Conservation (phyloP, 768 basidiomycete genomes). For the Phanerochaete carnosa region DNA sequence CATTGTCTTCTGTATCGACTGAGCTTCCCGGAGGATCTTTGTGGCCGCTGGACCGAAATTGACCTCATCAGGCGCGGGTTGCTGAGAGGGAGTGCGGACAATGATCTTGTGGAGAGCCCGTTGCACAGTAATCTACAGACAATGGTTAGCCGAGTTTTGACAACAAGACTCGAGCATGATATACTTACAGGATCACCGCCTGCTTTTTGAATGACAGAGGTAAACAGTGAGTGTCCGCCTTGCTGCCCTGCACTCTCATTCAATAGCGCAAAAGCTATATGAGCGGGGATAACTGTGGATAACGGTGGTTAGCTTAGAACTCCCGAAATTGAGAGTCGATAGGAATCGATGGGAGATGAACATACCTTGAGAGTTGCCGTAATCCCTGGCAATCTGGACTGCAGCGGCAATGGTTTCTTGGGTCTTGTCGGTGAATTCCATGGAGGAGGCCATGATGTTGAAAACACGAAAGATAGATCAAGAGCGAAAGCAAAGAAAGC, state of each 20-base stretch:
- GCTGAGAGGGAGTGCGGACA: conserved; percentile 79
- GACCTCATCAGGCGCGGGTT: conserved; percentile 82
- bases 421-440: conserved; percentile 87
- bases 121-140: conserved; percentile 49
- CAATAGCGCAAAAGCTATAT: conserved; percentile 78
- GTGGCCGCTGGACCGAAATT: conserved; percentile 52
- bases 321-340: background rate
- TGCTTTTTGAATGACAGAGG: conserved; percentile 73
- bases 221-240: conserved; percentile 57
- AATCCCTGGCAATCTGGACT: conserved; percentile 79
- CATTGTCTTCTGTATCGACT: conserved; percentile 76
- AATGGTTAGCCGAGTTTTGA: conserved; percentile 1
- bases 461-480: conserved; percentile 12
- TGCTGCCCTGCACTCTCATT: conserved; percentile 53
- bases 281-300: conserved; percentile 69
- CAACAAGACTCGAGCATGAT: background rate
- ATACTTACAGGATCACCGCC: conserved; percentile 78
- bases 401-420: conserved; percentile 66
- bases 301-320: conserved; percentile 4
- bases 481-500: conserved; percentile 1
- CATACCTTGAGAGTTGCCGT: conserved; percentile 77
- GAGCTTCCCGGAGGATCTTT: conserved; percentile 73
- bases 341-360: too few relatives aligned
- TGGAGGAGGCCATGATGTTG: conserved; percentile 45
- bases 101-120: conserved; percentile 74